Conservation (phyloP, 495 filamentous ascomycete genomes). For the Achaetomiella virescens region DNA sequence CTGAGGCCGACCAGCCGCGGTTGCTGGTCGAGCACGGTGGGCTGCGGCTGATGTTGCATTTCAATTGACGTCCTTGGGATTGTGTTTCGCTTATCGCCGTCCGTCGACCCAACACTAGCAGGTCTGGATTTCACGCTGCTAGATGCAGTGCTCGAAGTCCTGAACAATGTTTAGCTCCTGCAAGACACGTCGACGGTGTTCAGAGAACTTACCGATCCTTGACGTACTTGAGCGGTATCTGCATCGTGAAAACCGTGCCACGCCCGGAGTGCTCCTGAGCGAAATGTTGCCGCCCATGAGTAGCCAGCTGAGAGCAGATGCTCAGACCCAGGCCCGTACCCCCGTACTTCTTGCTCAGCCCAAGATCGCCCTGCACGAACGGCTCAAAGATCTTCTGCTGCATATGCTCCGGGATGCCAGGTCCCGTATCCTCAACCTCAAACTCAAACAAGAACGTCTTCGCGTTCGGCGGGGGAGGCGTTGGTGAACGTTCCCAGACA, state of each 20-base stretch:
- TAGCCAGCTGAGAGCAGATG: slow-evolving; percentile 81
- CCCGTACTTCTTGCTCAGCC: slow-evolving; percentile 82
- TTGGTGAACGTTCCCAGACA: slow-evolving; percentile 50
- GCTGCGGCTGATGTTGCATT: slow-evolving; percentile 18
- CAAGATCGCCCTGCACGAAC: slow-evolving; percentile 86
- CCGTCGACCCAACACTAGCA: slow-evolving; percentile 68
- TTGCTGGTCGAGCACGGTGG: slow-evolving; percentile 44
- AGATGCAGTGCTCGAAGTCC: slow-evolving; percentile 41
- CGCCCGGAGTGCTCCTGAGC: slow-evolving; percentile 64
- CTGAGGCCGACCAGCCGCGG: slow-evolving; percentile 78
- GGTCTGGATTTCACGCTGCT: slow-evolving; percentile 60
- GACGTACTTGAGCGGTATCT: slow-evolving; percentile 73
- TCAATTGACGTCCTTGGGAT: slow-evolving; percentile 28
- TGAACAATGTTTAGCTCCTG: slow-evolving; percentile 32
- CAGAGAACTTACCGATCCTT: slow-evolving; percentile 52
- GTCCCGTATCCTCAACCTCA: slow-evolving; percentile 82
- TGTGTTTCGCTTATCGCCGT: slow-evolving; percentile 48
- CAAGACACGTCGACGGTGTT: neutral
- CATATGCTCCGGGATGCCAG: slow-evolving; percentile 74
- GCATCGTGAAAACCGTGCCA: slow-evolving; percentile 75
- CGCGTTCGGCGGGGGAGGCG: slow-evolving; percentile 54
- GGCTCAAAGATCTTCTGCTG: slow-evolving; percentile 85
- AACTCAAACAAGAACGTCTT: slow-evolving; percentile 70
- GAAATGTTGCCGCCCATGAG: slow-evolving; percentile 75
- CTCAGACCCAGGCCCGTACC: slow-evolving; percentile 87